phyloP scores from a whole-genome alignment of 805 yeast species.

The Metschnikowia aberdeeniae region DNA sequence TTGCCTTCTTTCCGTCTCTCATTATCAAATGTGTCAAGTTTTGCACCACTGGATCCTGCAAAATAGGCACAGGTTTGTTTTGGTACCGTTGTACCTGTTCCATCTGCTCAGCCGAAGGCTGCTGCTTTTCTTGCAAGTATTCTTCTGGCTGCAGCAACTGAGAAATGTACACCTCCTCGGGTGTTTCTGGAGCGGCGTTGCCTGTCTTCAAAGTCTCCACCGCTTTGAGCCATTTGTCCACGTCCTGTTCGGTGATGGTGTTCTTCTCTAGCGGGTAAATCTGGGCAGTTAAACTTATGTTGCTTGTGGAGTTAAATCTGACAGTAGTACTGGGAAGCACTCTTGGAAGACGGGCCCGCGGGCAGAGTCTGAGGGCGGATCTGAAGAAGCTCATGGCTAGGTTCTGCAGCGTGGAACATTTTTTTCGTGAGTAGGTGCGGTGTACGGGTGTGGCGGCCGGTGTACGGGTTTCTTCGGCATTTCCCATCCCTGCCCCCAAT shows the following conservation, averaged over 20 bases:
- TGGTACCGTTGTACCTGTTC: constrained; percentile 50
- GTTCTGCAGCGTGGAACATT: not conserved
- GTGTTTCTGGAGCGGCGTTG: constrained; percentile 30
- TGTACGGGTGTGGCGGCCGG: constrained; percentile 1
- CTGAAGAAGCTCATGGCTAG: constrained; percentile 13
- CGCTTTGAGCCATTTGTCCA: constrained; percentile 46
- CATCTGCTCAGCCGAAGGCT: constrained; percentile 63
- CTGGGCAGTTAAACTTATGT: constrained; percentile 28
- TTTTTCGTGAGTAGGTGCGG: constrained; percentile 2
- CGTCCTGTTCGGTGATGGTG: constrained; percentile 35
- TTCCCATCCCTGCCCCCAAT: no score
- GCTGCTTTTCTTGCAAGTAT: constrained; percentile 36
- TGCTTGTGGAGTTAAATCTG: constrained; percentile 8
- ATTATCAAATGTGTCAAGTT: constrained; percentile 82
- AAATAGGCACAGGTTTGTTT: constrained; percentile 53
- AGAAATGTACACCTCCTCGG: constrained; percentile 36
- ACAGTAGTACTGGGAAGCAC: not conserved
- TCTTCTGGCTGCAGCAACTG: constrained; percentile 37
- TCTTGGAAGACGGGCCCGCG: constrained; percentile 1
- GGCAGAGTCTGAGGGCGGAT: constrained; percentile 6
- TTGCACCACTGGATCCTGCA: constrained; percentile 65
- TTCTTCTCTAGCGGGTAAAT: constrained; percentile 36
- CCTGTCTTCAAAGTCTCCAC: constrained; percentile 36
- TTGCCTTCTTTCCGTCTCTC: constrained; percentile 85
- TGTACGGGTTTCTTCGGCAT: not conserved